phyloP scores from a whole-genome alignment of 768 basidiomycete species.

The Trametes cingulata region DNA sequence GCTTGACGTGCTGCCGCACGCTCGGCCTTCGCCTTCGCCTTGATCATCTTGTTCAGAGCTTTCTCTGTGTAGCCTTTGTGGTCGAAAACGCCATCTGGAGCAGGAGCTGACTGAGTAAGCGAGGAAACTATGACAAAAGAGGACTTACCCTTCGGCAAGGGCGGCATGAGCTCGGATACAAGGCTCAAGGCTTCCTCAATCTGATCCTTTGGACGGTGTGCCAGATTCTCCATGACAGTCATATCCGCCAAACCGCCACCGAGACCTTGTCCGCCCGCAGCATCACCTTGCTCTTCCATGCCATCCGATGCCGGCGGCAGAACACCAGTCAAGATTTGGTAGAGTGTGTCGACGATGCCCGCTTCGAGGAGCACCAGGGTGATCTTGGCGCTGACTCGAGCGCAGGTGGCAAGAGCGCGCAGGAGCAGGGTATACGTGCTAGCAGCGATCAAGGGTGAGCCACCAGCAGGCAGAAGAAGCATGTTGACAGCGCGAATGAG shows the following conservation, averaged over 20 bases:
- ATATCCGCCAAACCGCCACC: constrained; percentile 92
- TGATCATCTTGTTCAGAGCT: constrained; percentile 69
- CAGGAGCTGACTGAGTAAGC: neutral
- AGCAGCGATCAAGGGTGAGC: constrained; percentile 80
- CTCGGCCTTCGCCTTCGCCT: constrained; percentile 83
- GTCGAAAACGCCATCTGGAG: constrained; percentile 91
- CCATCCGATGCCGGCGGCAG: constrained; percentile 65
- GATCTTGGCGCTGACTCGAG: constrained; percentile 85
- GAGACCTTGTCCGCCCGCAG: constrained; percentile 68
- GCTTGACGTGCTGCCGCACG: constrained; percentile 68
- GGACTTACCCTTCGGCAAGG: constrained; percentile 80
- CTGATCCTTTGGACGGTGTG: constrained; percentile 95
- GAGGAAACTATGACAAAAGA: neutral
- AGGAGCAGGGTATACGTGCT: constrained; percentile 89
- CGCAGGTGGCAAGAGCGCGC: constrained; percentile 84
- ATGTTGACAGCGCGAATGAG: constrained; percentile 83
- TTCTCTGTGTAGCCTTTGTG: constrained; percentile 90
- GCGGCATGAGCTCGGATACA: constrained; percentile 89
- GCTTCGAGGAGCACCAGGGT: constrained; percentile 86
- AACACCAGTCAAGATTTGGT: constrained; percentile 95
- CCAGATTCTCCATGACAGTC: constrained; percentile 97
- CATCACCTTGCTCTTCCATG: constrained; percentile 61
- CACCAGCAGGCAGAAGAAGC: constrained; percentile 82
- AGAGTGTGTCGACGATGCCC: constrained; percentile 88
- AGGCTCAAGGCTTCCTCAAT: constrained; percentile 92